Conservation (phyloP, 495 filamentous ascomycete species). For the Neurospora africana region DNA sequence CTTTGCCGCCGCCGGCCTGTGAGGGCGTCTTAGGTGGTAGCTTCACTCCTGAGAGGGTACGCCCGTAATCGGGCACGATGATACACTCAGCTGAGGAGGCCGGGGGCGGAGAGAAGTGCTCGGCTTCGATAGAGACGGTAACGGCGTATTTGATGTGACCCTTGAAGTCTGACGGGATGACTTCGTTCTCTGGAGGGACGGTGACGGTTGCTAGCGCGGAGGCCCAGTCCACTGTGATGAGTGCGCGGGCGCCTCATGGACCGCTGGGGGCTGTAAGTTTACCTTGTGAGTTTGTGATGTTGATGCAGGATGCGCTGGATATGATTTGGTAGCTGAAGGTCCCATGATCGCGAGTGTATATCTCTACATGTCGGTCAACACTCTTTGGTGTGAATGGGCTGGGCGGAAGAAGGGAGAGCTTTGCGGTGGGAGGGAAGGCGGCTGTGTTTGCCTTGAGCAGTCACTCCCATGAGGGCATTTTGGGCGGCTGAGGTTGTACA, state of each 20-base stretch:
- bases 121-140: conserved; percentile 45
- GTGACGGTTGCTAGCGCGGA: conserved; percentile 39
- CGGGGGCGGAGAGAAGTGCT: conserved; percentile 32
- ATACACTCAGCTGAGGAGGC: conserved; percentile 27
- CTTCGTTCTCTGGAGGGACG: conserved; percentile 42
- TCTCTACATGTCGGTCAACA: conserved; percentile 41
- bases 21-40: conserved; percentile 36
- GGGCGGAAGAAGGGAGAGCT: conserved; percentile 37
- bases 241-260: conserved; percentile 37
- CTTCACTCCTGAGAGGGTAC: conserved; percentile 43
- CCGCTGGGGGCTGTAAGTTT: conserved; percentile 24
- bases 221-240: conserved; percentile 43
- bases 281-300: conserved; percentile 33
- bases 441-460: conserved; percentile 41
- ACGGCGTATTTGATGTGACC: conserved; percentile 48
- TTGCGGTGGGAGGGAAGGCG: conserved; percentile 35
- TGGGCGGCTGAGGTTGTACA: conserved; percentile 32
- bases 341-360: conserved; percentile 45
- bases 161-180: conserved; percentile 36
- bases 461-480: conserved; percentile 46
- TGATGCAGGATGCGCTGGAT: conserved; percentile 39
- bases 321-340: conserved; percentile 41
- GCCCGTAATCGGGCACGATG: conserved; percentile 37
- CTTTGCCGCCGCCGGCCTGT: conserved; percentile 23
- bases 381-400: conserved; percentile 39